These are phyloP conservation scores for Striga asiatica DNA, from an alignment of 257 asterid species.

Conservation along the genomic window DNA sequence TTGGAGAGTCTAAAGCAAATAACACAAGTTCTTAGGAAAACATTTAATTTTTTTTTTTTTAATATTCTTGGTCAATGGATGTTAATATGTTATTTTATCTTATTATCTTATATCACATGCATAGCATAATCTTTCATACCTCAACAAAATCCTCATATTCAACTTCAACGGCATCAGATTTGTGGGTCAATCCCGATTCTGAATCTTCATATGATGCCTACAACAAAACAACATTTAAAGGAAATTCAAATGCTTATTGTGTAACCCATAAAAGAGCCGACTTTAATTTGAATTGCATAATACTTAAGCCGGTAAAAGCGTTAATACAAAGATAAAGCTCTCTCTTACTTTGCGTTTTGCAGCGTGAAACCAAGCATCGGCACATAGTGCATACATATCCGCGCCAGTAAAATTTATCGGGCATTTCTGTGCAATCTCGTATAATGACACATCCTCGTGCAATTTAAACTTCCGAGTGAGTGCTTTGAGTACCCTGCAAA, in stretches of 20 bases:
- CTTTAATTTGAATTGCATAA: too few species aligned
- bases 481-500: slow-evolving; percentile 76
- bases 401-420: slow-evolving; percentile 97
- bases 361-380: slow-evolving; percentile 98
- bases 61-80: background rate
- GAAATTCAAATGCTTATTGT: background rate
- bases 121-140: slow-evolving; percentile 26
- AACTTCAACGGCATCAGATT: slow-evolving; percentile 41
- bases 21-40: too few species aligned
- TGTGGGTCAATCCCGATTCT: slow-evolving; percentile 34
- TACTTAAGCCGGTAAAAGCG: background rate
- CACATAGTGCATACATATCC: slow-evolving; percentile 93
- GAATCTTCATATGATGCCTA: slow-evolving; percentile 45
- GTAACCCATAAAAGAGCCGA: too few species aligned
- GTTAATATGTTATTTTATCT: background rate
- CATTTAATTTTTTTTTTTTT: background rate
- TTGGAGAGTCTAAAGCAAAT: too few species aligned
- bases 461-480: slow-evolving; percentile 78
- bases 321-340: background rate
- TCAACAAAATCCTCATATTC: slow-evolving; percentile 73
- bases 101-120: background rate
- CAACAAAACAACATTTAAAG: background rate
- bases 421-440: slow-evolving; percentile 71
- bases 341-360: slow-evolving; percentile 64
- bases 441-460: slow-evolving; percentile 66